These are phyloP conservation scores for Vachellia pachyceras DNA, from an alignment of 306 rosid species.

Conservation along the genomic window DNA sequence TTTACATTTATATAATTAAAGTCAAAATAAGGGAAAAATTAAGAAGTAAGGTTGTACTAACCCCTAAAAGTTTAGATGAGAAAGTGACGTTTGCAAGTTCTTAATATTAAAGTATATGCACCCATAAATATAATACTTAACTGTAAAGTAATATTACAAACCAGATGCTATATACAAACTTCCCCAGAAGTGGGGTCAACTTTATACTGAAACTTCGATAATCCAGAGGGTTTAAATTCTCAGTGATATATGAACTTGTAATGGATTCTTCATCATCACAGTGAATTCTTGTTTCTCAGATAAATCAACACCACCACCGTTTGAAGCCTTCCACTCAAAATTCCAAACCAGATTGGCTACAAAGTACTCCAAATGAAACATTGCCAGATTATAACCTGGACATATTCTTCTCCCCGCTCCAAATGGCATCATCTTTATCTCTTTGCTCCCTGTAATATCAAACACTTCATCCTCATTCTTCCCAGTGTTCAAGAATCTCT, in stretches of 20 bases:
- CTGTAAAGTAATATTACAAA: no score
- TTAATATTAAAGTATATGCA: no score
- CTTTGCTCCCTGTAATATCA: slow-evolving; percentile 9
- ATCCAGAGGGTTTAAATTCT: no score
- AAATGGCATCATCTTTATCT: slow-evolving; percentile 14
- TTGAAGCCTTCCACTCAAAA: background rate
- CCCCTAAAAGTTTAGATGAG: no score
- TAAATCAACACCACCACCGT: background rate
- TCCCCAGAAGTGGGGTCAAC: no score
- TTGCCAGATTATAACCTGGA: background rate
- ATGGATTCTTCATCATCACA: background rate
- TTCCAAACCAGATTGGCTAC: slow-evolving; percentile 14
- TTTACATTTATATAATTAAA: no score
- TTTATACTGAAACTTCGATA: no score
- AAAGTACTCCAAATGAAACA: slow-evolving; percentile 3
- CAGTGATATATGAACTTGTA: background rate
- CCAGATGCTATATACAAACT: no score
- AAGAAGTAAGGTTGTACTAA: no score
- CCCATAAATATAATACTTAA: no score
- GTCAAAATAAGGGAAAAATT: no score
- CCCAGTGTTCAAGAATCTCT: background rate
- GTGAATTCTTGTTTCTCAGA: background rate
- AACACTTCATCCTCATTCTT: background rate
- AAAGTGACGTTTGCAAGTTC: no score
- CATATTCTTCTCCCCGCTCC: slow-evolving; percentile 5